These are phyloP conservation scores for Tuber umbilicatum DNA, from an alignment of 495 filamentous ascomycete genomes.

Conservation along the genomic window DNA sequence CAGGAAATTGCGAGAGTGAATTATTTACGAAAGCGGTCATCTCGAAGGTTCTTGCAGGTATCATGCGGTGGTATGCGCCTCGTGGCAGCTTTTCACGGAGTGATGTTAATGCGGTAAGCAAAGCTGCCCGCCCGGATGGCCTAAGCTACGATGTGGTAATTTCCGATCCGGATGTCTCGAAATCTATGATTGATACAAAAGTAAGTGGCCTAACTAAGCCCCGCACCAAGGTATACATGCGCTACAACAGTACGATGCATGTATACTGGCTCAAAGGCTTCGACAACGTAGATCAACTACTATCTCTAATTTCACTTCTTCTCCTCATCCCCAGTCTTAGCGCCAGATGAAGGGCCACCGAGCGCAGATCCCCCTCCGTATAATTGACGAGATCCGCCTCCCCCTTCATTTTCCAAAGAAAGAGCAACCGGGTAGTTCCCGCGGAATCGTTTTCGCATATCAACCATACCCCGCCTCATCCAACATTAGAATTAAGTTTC, in stretches of 20 bases:
- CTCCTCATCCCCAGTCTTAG: constrained; percentile 44
- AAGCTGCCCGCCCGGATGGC: background rate
- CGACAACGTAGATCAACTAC: background rate
- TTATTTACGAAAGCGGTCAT: background rate
- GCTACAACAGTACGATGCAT: background rate
- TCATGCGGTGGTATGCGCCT: background rate
- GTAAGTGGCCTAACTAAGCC: background rate
- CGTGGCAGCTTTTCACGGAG: background rate
- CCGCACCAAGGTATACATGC: background rate
- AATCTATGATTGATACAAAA: background rate
- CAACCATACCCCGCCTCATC: constrained; percentile 71
- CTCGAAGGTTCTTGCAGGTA: background rate
- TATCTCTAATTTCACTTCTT: constrained; percentile 21
- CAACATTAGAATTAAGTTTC: constrained; percentile 20
- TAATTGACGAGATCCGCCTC: constrained; percentile 55
- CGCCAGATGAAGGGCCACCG: constrained; percentile 49
- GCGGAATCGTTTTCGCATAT: constrained; percentile 97
- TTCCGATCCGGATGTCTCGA: background rate
- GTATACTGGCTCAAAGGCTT: background rate
- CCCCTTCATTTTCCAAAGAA: constrained; percentile 49
- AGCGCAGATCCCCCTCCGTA: constrained; percentile 76
- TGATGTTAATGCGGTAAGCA: background rate
- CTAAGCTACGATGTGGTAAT: background rate
- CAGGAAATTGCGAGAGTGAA: background rate
- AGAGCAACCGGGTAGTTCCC: constrained; percentile 83